Evolutionary conservation across 2,329 filamentous ascomycete species (phyloP).

Genomic region (Chaetoscypha palmicola): DNA sequence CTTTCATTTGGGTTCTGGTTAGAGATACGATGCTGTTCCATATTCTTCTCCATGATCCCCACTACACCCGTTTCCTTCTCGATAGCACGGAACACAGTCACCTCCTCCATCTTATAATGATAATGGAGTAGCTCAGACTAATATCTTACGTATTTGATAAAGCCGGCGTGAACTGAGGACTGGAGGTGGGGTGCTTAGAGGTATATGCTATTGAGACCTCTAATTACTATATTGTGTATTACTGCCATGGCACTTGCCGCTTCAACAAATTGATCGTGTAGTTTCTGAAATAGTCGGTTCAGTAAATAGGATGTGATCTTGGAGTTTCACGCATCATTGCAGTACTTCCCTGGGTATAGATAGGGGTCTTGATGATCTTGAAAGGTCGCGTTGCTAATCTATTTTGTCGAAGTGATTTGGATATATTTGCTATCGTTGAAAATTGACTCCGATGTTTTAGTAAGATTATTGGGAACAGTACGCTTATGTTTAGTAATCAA

Average conservation of each 20-base stretch:
- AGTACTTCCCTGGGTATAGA: slow-evolving; percentile 12
- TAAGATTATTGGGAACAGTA: too few species aligned
- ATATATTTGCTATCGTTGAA: not conserved
- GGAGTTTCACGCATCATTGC: slow-evolving; percentile 4
- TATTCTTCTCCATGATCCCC: slow-evolving; percentile 37
- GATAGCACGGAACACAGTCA: slow-evolving; percentile 34
- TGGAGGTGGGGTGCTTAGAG: slow-evolving; percentile 33
- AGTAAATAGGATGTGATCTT: not conserved
- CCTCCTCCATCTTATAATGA: slow-evolving; percentile 37
- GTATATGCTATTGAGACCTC: slow-evolving; percentile 34
- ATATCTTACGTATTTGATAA: slow-evolving; percentile 17
- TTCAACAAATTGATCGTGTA: slow-evolving; percentile 12
- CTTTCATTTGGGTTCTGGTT: not conserved
- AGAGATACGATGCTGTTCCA: slow-evolving; percentile 33
- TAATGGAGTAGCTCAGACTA: slow-evolving; percentile 28
- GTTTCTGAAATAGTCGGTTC: slow-evolving; percentile 6
- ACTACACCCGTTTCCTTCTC: slow-evolving; percentile 32
- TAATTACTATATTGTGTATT: slow-evolving; percentile 34
- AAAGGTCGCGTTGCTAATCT: slow-evolving; percentile 11
- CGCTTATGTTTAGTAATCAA: too few species aligned
- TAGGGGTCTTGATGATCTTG: slow-evolving; percentile 18
- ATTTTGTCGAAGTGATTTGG: not conserved
- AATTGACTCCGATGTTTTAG: not conserved
- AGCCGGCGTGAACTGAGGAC: not conserved
- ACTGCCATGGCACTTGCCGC: slow-evolving; percentile 23